Evolutionary conservation across 1,284 basidiomycete species (phyloP).

Genomic region (Xerocomus cyaneibrunnescens): DNA sequence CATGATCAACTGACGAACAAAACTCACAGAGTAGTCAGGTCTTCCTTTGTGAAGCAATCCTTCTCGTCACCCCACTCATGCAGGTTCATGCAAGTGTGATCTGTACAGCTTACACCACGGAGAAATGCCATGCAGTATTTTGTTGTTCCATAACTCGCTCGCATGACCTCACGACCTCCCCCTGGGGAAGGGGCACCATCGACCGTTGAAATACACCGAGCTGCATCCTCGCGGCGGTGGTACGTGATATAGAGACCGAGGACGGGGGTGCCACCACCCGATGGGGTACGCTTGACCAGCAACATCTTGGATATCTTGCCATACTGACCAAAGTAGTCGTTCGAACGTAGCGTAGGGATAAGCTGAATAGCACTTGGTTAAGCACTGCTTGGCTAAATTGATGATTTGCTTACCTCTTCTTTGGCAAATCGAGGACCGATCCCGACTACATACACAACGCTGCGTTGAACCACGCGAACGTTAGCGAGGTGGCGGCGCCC

Average conservation of each 20-base stretch:
- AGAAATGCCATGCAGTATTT: constrained; percentile 98
- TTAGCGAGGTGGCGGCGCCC: constrained; percentile 90
- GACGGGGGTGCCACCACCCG: constrained; percentile 72
- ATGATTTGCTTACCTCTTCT: constrained; percentile 76
- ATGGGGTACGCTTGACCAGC: constrained; percentile 84
- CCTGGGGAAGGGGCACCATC: constrained; percentile 89
- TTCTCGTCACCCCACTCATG: constrained; percentile 99
- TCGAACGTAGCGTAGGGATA: constrained; percentile 90
- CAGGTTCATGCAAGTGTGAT: constrained; percentile 89
- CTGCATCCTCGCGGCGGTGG: constrained; percentile 92
- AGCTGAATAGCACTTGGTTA: constrained; percentile 52
- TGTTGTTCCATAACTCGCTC: constrained; percentile 95
- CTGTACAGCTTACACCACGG: constrained; percentile 82
- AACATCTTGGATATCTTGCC: constrained; percentile 97
- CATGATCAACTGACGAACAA: constrained; percentile 6
- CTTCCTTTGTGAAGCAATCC: constrained; percentile 94
- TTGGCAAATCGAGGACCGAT: constrained; percentile 88
- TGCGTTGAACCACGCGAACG: constrained; percentile 95
- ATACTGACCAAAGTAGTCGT: constrained; percentile 98
- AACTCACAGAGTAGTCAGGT: constrained; percentile 82
- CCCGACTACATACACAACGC: constrained; percentile 95
- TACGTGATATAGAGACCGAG: constrained; percentile 98
- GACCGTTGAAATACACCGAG: constrained; percentile 88
- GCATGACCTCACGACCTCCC: constrained; percentile 76
- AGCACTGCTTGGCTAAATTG: constrained; percentile 3